phyloP scores from a whole-genome alignment of 2,329 filamentous ascomycete species.

The Aspergillus aculeatus region DNA sequence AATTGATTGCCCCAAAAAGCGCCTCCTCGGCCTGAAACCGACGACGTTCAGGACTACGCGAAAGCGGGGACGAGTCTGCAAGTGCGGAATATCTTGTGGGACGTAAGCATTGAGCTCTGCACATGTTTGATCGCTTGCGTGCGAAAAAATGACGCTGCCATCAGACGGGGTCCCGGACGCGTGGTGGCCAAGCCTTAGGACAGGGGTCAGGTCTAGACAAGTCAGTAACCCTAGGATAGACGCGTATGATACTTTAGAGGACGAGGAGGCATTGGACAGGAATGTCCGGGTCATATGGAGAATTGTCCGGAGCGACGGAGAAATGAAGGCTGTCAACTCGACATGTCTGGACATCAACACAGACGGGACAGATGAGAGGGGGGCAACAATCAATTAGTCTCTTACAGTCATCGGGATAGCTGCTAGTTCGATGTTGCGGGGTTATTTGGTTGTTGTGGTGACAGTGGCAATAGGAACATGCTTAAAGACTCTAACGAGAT shows the following conservation, averaged over 20 bases:
- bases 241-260: too few species aligned
- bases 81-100: neutral
- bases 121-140: neutral
- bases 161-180: neutral
- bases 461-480: too few species aligned
- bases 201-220: neutral
- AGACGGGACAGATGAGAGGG: too few species aligned
- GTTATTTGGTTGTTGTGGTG: too few species aligned
- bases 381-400: too few species aligned
- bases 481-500: too few species aligned
- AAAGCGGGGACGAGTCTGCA: neutral
- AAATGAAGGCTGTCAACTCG: neutral
- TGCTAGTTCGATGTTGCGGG: too few species aligned
- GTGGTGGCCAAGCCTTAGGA: neutral
- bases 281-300: neutral
- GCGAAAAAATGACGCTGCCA: neutral
- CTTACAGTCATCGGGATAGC: too few species aligned
- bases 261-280: too few species aligned
- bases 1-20: neutral
- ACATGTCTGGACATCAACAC: too few species aligned
- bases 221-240: too few species aligned
- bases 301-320: neutral
- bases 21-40: neutral
- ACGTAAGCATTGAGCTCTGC: neutral
- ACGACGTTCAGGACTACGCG: neutral